Conservation (phyloP, 164 flowering plant genomes). For the Chloranthus sessilifolius region DNA sequence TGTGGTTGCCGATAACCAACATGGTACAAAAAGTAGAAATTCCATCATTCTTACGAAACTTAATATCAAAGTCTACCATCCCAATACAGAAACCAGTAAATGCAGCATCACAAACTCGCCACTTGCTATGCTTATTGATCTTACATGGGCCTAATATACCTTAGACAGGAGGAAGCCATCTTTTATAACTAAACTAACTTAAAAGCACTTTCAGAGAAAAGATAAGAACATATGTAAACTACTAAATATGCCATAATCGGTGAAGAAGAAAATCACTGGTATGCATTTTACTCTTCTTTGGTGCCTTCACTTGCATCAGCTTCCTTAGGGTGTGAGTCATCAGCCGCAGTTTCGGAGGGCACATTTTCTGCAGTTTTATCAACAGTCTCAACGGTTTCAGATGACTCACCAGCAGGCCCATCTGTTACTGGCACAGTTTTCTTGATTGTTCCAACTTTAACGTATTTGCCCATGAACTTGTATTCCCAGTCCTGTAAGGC, state of each 20-base stretch:
- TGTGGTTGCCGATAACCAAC: too few relatives aligned
- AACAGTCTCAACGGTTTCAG: slow-evolving; percentile 14
- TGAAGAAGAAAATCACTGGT: neutral
- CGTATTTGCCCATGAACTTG: slow-evolving; percentile 95
- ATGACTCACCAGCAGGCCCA: slow-evolving; percentile 26
- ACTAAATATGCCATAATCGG: neutral
- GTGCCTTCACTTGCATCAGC: neutral
- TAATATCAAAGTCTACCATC: too few relatives aligned
- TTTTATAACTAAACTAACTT: too few relatives aligned
- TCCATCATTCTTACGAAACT: too few relatives aligned
- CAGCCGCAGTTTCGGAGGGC: slow-evolving; percentile 16
- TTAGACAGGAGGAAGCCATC: too few relatives aligned
- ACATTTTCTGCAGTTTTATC: slow-evolving; percentile 28
- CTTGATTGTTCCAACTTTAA: slow-evolving; percentile 76
- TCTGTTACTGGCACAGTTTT: slow-evolving; percentile 32
- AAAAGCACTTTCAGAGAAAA: too few relatives aligned
- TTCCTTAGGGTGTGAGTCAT: slow-evolving; percentile 14
- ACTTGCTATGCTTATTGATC: too few relatives aligned
- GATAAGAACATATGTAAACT: too few relatives aligned
- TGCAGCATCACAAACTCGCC: too few relatives aligned
- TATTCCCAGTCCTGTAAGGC: slow-evolving; percentile 97
- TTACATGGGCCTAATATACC: too few relatives aligned
- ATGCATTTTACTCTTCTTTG: slow-evolving; percentile 7
- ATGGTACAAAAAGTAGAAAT: too few relatives aligned
- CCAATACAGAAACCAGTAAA: too few relatives aligned